These are phyloP conservation scores for Magnolia sinica DNA, from an alignment of 164 flowering plant genomes.

Conservation along the genomic window DNA sequence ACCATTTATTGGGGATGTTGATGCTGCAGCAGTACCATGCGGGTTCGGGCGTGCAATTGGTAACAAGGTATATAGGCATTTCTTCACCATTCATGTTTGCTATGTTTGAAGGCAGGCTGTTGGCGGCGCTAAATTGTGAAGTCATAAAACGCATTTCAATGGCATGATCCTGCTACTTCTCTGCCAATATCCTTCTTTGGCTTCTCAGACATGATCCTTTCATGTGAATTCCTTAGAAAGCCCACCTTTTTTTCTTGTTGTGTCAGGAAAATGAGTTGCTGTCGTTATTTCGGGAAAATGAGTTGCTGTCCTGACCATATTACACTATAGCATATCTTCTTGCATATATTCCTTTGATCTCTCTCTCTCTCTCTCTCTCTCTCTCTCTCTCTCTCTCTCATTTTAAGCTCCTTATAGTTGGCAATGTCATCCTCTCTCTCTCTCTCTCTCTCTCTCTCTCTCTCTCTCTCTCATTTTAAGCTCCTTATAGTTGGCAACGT, in stretches of 20 bases:
- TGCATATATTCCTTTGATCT: too few species aligned
- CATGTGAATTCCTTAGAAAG: background rate
- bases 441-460: too few species aligned
- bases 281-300: background rate
- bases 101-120: background rate
- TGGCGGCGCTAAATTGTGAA: background rate
- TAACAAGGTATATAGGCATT: conserved; percentile 58
- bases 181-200: background rate
- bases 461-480: background rate
- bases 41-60: conserved; percentile 97
- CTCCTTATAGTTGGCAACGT: background rate
- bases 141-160: too few species aligned
- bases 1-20: conserved; percentile 80
- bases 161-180: background rate
- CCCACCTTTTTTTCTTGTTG: background rate
- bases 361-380: background rate
- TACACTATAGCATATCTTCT: background rate
- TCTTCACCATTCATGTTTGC: background rate
- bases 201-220: background rate
- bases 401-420: too few species aligned
- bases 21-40: conserved; percentile 92
- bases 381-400: too few species aligned
- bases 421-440: too few species aligned
- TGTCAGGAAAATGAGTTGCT: background rate
- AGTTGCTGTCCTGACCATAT: background rate